Conservation (phyloP, 139 green algal species). For the Coccomyxa sp. region DNA sequence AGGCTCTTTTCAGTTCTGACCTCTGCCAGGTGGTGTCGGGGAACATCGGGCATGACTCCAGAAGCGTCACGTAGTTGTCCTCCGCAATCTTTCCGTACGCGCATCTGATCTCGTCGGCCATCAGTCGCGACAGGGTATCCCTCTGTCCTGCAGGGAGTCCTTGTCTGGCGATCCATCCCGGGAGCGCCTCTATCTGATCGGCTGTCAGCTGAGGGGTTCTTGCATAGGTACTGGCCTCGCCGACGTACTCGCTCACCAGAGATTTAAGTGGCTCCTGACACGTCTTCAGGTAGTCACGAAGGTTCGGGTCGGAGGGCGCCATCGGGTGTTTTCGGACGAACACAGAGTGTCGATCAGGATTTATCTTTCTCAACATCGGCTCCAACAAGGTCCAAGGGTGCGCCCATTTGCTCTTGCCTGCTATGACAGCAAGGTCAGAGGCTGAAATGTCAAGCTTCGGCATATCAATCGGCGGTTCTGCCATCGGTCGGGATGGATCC, state of each 20-base stretch:
- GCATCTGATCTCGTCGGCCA: not conserved
- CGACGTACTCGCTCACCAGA: not conserved
- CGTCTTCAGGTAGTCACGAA: not conserved
- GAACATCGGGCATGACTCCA: not conserved
- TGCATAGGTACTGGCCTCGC: not conserved
- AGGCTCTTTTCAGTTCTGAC: not conserved
- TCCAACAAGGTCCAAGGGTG: not conserved
- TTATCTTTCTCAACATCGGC: not conserved
- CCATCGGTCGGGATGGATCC: not conserved
- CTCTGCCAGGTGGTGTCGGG: not conserved
- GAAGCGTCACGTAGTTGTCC: not conserved
- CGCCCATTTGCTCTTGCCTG: not conserved
- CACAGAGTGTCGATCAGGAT: not conserved
- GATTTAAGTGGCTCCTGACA: not conserved
- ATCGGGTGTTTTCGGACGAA: not conserved
- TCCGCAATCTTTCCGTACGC: not conserved
- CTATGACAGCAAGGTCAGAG: not conserved
- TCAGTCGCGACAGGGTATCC: not conserved
- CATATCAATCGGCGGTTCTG: not conserved
- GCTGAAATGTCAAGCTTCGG: not conserved
- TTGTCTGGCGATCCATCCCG: not conserved
- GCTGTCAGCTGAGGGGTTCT: not conserved
- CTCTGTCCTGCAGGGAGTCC: not conserved
- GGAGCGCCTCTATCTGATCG: not conserved
- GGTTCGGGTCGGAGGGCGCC: not conserved